Conservation (phyloP, 1,139 yeast species). For the Torulaspora globosa region DNA sequence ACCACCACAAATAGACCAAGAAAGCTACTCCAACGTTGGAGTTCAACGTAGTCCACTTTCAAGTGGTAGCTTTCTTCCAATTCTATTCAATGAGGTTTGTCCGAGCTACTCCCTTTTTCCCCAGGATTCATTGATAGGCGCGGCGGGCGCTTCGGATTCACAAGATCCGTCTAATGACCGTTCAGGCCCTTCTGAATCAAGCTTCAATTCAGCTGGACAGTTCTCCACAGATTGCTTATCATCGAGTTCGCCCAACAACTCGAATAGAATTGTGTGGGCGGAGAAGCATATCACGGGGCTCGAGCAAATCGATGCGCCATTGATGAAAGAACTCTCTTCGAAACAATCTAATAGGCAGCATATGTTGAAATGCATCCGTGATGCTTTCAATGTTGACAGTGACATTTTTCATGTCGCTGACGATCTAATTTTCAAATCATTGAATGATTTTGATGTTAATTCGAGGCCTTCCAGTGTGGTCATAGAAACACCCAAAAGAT, state of each 20-base stretch:
- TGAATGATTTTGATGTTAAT: slow-evolving; percentile 37
- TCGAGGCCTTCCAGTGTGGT: slow-evolving; percentile 46
- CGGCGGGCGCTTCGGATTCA: slow-evolving; percentile 40
- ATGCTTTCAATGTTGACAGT: slow-evolving; percentile 55
- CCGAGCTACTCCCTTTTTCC: slow-evolving; percentile 55
- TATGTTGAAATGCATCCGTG: slow-evolving; percentile 52
- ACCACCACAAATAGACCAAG: slow-evolving; percentile 30
- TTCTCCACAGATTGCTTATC: slow-evolving; percentile 1
- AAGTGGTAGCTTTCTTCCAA: slow-evolving; percentile 57
- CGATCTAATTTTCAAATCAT: slow-evolving; percentile 54
- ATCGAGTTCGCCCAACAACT: not conserved
- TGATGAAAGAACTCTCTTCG: slow-evolving; percentile 33
- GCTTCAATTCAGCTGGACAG: slow-evolving; percentile 17
- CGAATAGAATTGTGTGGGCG: slow-evolving; percentile 16
- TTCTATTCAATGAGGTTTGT: slow-evolving; percentile 53
- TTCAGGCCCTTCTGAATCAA: not conserved
- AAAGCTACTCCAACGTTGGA: slow-evolving; percentile 24
- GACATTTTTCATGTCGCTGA: slow-evolving; percentile 50
- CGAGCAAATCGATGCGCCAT: slow-evolving; percentile 36
- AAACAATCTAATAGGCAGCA: slow-evolving; percentile 44
- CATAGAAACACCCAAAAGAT: slow-evolving; percentile 45
- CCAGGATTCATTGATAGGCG: slow-evolving; percentile 47
- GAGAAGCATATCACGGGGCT: slow-evolving; percentile 39
- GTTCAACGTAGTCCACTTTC: slow-evolving; percentile 39
- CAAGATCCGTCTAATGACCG: slow-evolving; percentile 7